Evolutionary conservation across 495 filamentous ascomycete genomes (phyloP).

Genomic region (Aspergillus egyptiacus): DNA sequence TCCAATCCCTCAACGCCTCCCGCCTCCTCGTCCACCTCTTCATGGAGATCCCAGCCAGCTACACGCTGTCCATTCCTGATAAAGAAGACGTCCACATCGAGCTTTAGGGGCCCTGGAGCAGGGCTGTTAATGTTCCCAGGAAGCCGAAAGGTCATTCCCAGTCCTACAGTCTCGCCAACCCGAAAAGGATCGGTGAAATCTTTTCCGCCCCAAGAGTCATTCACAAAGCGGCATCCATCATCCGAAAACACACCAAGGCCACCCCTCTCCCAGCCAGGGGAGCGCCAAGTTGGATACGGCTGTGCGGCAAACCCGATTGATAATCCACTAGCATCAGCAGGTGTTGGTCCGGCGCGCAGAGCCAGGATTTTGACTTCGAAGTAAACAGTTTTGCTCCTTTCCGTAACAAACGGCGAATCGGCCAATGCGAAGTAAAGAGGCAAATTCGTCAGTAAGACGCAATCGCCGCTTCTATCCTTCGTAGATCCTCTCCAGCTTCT

Average conservation of each 20-base stretch:
- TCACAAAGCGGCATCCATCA: conserved; percentile 81
- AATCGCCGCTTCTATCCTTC: conserved; percentile 33
- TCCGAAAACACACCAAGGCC: conserved; percentile 85
- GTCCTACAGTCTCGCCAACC: conserved; percentile 51
- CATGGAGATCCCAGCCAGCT: conserved; percentile 77
- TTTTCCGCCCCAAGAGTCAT: conserved; percentile 78
- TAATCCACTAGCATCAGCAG: conserved; percentile 53
- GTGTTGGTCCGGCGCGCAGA: conserved; percentile 31
- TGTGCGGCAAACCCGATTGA: conserved; percentile 73
- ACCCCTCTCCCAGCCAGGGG: conserved; percentile 87
- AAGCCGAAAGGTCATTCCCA: conserved; percentile 63
- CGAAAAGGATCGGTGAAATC: conserved; percentile 57
- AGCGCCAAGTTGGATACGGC: conserved; percentile 81
- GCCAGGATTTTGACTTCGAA: conserved; percentile 64
- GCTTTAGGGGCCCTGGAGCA: conserved; percentile 17
- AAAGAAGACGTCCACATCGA: conserved; percentile 65
- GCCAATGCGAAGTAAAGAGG: conserved; percentile 67
- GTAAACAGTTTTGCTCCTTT: conserved; percentile 59
- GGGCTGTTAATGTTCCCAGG: conserved; percentile 20
- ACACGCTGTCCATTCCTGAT: conserved; percentile 60
- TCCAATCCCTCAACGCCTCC: conserved; percentile 67
- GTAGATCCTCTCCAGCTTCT: conserved; percentile 45
- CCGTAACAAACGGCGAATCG: conserved; percentile 60
- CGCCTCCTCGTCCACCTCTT: conserved; percentile 68
- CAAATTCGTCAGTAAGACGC: conserved; percentile 55